phyloP scores from a whole-genome alignment of 225 moss, liverwort and hornwort genomes.

The Thuidium tamariscinum region DNA sequence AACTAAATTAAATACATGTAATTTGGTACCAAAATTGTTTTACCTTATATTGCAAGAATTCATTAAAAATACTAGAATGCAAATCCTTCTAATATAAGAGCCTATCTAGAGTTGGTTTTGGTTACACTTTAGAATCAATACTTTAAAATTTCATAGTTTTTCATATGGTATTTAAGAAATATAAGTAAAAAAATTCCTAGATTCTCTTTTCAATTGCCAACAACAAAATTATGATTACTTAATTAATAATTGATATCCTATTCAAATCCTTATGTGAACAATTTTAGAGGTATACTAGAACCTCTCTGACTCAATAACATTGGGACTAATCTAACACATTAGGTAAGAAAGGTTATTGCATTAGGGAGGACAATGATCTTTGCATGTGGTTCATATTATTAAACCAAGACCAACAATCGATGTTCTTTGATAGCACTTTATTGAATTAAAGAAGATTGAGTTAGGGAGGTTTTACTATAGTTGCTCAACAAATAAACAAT shows the following conservation, averaged over 20 bases:
- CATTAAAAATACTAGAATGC: no score
- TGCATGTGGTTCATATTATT: no score
- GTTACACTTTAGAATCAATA: fast-evolving
- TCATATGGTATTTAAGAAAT: neutral
- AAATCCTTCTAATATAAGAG: fast-evolving
- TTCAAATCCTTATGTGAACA: neutral
- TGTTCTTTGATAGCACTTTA: no score
- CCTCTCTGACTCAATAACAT: no score
- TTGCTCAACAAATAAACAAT: neutral
- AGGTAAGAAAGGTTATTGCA: no score
- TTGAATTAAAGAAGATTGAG: no score
- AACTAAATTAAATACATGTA: neutral
- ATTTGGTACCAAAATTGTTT: neutral
- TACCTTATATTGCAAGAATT: no score
- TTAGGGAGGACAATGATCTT: no score
- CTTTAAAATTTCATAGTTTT: neutral
- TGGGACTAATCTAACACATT: no score
- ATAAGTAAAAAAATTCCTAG: fast-evolving
- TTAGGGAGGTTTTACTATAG: no score
- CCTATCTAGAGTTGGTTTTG: fast-evolving
- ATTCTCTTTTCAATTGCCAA: neutral
- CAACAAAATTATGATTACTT: neutral
- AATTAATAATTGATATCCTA: fast-evolving
- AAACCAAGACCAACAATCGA: no score
- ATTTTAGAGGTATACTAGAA: no score